Percentiles rank a stretch among this genome's conserved stretches.
phyloP scores from a whole-genome alignment of 805 yeast genomes.

The Kuraishia borneana region DNA sequence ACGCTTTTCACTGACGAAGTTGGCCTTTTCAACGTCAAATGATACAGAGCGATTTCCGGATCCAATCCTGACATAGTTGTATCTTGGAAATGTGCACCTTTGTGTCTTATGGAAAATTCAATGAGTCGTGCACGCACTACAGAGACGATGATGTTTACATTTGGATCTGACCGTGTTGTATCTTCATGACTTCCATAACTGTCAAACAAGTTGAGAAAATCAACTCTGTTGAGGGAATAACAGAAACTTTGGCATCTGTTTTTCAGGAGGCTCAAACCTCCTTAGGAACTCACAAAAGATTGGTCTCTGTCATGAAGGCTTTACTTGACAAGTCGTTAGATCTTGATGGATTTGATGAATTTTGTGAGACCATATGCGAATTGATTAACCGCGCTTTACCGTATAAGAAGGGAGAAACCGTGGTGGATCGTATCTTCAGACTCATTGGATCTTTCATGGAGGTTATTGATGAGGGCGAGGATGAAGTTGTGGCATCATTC shows the following conservation, averaged over 20 bases:
- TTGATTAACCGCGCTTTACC: conserved; percentile 56
- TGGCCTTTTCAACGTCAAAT: conserved; percentile 59
- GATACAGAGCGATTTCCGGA: conserved; percentile 43
- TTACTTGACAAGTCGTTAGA: conserved; percentile 38
- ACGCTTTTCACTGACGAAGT: conserved; percentile 40
- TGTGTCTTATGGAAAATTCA: too few relatives aligned
- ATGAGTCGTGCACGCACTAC: too few relatives aligned
- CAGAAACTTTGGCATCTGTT: conserved; percentile 44
- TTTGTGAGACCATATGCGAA: conserved; percentile 47
- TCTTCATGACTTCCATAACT: too few relatives aligned
- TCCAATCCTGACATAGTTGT: conserved; percentile 5
- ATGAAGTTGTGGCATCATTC: conserved; percentile 39
- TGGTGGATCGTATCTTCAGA: conserved; percentile 70
- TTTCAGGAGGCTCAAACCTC: conserved; percentile 75
- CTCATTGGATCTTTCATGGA: conserved; percentile 50
- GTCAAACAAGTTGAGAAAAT: neutral
- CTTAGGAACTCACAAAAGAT: conserved; percentile 67
- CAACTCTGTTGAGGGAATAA: conserved; percentile 19
- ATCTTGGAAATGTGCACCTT: too few relatives aligned
- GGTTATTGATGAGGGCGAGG: conserved; percentile 25
- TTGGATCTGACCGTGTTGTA: too few relatives aligned
- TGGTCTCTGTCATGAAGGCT: conserved; percentile 49
- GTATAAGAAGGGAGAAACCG: conserved; percentile 54
- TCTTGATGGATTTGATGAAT: conserved; percentile 34
- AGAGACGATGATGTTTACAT: too few relatives aligned